Evolutionary conservation across 768 basidiomycete species (phyloP).

Genomic region (Pseudohyphozyma bogoriensis): DNA sequence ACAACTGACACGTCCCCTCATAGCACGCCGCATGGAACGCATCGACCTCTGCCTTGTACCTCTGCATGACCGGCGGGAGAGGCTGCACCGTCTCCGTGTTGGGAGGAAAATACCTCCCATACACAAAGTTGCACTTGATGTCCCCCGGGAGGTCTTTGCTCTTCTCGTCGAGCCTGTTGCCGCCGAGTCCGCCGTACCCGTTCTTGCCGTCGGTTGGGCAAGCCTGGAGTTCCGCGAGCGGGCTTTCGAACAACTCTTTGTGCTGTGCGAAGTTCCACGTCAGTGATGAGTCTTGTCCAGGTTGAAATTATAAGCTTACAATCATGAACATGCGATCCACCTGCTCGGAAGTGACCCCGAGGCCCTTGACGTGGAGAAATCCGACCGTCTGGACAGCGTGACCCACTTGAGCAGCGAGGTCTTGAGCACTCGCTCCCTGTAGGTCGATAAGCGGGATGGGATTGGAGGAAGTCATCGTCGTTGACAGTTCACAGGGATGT

Average conservation of each 20-base stretch:
- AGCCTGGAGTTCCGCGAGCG: not conserved
- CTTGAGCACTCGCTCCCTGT: not conserved
- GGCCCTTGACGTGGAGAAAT: slow-evolving; percentile 1
- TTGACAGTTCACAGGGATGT: too few relatives aligned
- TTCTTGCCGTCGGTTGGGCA: not conserved
- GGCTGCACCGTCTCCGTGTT: not conserved
- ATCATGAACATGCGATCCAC: not conserved
- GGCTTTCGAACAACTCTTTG: slow-evolving; percentile 1
- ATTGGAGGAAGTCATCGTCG: too few relatives aligned
- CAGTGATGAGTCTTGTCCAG: too few relatives aligned
- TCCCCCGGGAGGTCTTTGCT: not conserved
- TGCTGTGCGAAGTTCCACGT: not conserved
- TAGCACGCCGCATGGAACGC: not conserved
- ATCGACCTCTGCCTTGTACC: not conserved
- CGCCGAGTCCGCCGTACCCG: not conserved
- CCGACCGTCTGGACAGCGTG: not conserved
- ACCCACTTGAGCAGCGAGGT: not conserved
- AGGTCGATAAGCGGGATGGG: not conserved
- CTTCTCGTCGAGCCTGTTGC: not conserved
- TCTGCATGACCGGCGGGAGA: not conserved
- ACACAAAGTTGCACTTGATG: not conserved
- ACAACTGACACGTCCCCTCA: not conserved
- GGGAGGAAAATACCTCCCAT: not conserved
- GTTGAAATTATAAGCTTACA: not conserved
- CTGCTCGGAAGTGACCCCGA: not conserved